These are phyloP conservation scores for Penicillium maclennaniae DNA, from an alignment of 495 filamentous ascomycete species.

Conservation along the genomic window DNA sequence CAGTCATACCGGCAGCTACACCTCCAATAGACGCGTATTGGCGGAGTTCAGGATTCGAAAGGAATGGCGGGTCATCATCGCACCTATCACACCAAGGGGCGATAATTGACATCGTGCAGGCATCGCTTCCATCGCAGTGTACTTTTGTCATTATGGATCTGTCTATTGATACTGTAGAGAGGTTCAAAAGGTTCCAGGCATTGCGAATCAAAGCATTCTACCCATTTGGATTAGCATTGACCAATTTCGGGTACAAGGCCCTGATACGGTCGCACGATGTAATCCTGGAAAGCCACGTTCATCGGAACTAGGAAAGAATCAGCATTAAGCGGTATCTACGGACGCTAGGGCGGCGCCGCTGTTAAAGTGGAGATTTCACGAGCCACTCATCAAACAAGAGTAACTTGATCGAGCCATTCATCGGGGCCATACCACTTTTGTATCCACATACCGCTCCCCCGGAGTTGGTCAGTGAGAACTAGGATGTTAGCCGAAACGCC, in stretches of 20 bases:
- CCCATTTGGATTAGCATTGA: not conserved
- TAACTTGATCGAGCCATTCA: conserved; percentile 6
- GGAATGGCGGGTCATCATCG: not conserved
- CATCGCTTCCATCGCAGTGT: not conserved
- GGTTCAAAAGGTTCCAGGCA: not conserved
- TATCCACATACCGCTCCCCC: conserved; percentile 14
- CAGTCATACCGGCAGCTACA: not conserved
- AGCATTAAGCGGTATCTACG: not conserved
- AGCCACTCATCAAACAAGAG: not conserved
- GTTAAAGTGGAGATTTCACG: conserved; percentile 2
- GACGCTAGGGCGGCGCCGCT: conserved; percentile 6
- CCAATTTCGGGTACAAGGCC: not conserved
- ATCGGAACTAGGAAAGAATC: not conserved
- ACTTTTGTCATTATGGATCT: not conserved
- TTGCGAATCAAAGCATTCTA: not conserved
- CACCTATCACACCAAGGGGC: not conserved
- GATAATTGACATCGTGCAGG: not conserved
- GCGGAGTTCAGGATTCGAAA: not conserved
- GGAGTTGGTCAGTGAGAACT: not conserved
- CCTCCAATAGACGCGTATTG: not conserved
- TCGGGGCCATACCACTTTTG: not conserved
- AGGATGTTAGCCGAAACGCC: not conserved
- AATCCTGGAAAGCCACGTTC: not conserved
- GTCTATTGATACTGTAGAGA: not conserved
- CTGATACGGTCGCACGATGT: not conserved